Conservation (phyloP, 202 grass and related monocot species). For the Digitaria exilis region DNA sequence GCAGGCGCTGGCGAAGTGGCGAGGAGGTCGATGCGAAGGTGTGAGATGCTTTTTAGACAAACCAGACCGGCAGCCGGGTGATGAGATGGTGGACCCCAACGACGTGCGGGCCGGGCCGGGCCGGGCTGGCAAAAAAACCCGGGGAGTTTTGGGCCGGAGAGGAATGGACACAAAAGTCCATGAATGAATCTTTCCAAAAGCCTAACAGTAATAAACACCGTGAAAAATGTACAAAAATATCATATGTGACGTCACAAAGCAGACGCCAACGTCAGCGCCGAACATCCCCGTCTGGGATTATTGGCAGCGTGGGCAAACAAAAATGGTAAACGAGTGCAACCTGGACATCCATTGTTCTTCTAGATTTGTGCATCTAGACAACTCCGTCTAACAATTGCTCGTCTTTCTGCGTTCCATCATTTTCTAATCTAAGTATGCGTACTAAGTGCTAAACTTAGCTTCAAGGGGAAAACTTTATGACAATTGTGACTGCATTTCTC, state of each 20-base stretch:
- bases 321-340: not conserved
- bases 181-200: not conserved
- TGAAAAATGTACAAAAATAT: not conserved
- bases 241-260: not conserved
- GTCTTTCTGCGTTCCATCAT: not conserved
- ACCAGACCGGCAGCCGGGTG: not conserved
- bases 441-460: not conserved
- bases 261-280: not conserved
- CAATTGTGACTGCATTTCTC: conserved; percentile 17
- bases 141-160: not conserved
- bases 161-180: not conserved
- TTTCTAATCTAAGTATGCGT: not conserved
- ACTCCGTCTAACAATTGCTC: not conserved
- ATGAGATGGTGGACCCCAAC: not conserved
- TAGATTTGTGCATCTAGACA: not conserved
- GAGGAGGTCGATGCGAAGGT: not conserved
- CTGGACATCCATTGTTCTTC: not conserved
- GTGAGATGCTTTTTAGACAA: conserved; percentile 13
- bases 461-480: not conserved
- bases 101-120: not conserved
- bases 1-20: not conserved
- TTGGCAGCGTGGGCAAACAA: not conserved
- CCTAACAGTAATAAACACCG: not conserved
- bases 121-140: not conserved
- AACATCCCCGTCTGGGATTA: not conserved